Evolutionary conservation across 1,139 yeast species (phyloP).

Genomic region (Lodderomyces orthopsilosis): DNA sequence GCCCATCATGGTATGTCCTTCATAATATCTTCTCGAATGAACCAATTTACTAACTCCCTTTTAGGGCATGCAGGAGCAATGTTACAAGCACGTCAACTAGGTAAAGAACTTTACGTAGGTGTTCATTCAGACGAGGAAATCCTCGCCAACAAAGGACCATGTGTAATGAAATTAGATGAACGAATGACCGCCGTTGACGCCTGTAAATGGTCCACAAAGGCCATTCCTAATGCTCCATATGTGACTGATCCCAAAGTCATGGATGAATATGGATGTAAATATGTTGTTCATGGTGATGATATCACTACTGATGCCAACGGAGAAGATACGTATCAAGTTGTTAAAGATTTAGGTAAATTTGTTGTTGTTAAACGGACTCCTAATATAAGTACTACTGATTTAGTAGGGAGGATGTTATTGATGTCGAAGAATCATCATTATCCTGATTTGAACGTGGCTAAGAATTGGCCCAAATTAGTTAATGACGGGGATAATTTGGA

Average conservation of each 20-base stretch:
- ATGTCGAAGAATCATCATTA: slow-evolving; percentile 59
- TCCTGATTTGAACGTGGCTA: slow-evolving; percentile 25
- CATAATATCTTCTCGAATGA: too few relatives aligned
- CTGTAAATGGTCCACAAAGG: slow-evolving; percentile 82
- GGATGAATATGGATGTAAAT: slow-evolving; percentile 72
- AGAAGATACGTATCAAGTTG: slow-evolving; percentile 81
- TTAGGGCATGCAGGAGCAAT: slow-evolving; percentile 91
- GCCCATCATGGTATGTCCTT: slow-evolving; percentile 79
- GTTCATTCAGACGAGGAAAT: slow-evolving; percentile 92
- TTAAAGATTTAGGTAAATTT: slow-evolving; percentile 84
- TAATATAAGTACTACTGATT: slow-evolving; percentile 90
- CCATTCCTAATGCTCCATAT: slow-evolving; percentile 82
- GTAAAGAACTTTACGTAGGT: slow-evolving; percentile 75
- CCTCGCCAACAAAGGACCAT: slow-evolving; percentile 80
- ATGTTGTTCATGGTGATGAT: slow-evolving; percentile 97
- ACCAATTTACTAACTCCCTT: slow-evolving; percentile 4
- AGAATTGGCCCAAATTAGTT: slow-evolving; percentile 26
- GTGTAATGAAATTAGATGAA: slow-evolving; percentile 83
- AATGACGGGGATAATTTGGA: slow-evolving; percentile 27
- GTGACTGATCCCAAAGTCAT: slow-evolving; percentile 86
- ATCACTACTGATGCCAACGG: slow-evolving; percentile 96
- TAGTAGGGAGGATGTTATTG: slow-evolving; percentile 86
- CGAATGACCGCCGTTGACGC: slow-evolving; percentile 81
- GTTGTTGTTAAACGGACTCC: slow-evolving; percentile 90
- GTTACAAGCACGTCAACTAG: slow-evolving; percentile 83